Evolutionary conservation across 2,329 filamentous ascomycete genomes (phyloP).

Genomic region (Raffaelea ambrosiae): DNA sequence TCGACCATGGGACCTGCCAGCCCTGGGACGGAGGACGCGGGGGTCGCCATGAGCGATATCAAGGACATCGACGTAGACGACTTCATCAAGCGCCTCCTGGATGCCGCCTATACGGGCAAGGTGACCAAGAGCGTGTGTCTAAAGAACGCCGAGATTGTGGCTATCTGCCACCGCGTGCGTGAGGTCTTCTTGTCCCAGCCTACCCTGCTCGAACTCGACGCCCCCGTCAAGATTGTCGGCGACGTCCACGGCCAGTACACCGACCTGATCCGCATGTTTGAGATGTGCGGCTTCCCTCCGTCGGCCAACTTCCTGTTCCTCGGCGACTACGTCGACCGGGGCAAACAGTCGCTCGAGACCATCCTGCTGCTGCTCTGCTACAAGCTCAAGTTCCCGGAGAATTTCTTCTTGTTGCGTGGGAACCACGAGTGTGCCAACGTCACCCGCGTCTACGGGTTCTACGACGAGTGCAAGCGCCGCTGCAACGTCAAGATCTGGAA

Average conservation of each 20-base stretch:
- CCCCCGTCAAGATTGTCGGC: slow-evolving; percentile 95
- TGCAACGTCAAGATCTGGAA: slow-evolving; percentile 99
- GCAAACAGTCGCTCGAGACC: slow-evolving; percentile 92
- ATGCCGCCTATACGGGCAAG: slow-evolving; percentile 92
- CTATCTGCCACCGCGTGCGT: slow-evolving; percentile 81
- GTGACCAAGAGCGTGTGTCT: slow-evolving; percentile 95
- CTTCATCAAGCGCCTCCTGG: slow-evolving; percentile 88
- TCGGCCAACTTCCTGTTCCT: slow-evolving; percentile 88
- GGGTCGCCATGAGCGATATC: slow-evolving; percentile 79
- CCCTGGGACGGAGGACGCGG: slow-evolving; percentile 17
- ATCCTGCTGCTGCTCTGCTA: slow-evolving; percentile 90
- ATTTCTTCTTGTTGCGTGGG: slow-evolving; percentile 89
- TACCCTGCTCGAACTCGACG: slow-evolving; percentile 81
- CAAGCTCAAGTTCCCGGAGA: slow-evolving; percentile 94
- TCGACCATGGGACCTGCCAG: slow-evolving; percentile 18
- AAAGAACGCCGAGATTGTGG: slow-evolving; percentile 94
- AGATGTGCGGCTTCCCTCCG: slow-evolving; percentile 96
- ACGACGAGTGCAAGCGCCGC: slow-evolving; percentile 93
- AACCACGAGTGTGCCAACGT: slow-evolving; percentile 98
- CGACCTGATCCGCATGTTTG: slow-evolving; percentile 91
- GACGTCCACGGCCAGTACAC: slow-evolving; percentile 97
- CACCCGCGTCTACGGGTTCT: slow-evolving; percentile 92
- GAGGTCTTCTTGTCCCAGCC: slow-evolving; percentile 90
- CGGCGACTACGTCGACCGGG: slow-evolving; percentile 92
- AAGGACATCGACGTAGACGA: slow-evolving; percentile 94